These are phyloP conservation scores for Sclerotinia spermophila DNA, from an alignment of 2,329 filamentous ascomycete genomes.

Conservation along the genomic window DNA sequence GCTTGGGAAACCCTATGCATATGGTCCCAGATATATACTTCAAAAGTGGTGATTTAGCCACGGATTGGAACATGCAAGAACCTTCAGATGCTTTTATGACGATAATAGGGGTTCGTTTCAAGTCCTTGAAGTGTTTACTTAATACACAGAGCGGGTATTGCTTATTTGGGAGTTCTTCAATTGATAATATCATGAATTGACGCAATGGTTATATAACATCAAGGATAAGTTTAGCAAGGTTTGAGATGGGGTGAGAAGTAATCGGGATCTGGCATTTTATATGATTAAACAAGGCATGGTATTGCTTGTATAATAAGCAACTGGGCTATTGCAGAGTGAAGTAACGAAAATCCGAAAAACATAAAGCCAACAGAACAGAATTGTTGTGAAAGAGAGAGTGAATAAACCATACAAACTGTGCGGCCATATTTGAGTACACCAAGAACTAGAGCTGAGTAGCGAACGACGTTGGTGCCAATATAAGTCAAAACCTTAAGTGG, in stretches of 20 bases:
- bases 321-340: not conserved
- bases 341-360: conserved; percentile 20
- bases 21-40: not conserved
- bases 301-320: too few relatives aligned
- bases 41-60: not conserved
- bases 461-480: conserved; percentile 35
- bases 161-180: not conserved
- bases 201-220: not conserved
- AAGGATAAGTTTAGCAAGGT: not conserved
- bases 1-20: not conserved
- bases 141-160: not conserved
- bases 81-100: not conserved
- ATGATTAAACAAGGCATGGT: not conserved
- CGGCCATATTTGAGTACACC: not conserved
- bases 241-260: not conserved
- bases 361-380: conserved; percentile 38
- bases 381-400: not conserved
- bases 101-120: not conserved
- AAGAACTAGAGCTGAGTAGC: not conserved
- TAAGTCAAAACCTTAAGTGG: conserved; percentile 40
- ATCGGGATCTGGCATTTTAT: not conserved
- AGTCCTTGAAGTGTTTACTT: not conserved
- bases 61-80: not conserved
- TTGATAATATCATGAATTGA: not conserved
- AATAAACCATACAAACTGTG: not conserved